A percentile compares a stretch with the other conserved stretches of the same genome.
phyloP scores from a whole-genome alignment of 306 rosid species.

The Alnus rubra region DNA sequence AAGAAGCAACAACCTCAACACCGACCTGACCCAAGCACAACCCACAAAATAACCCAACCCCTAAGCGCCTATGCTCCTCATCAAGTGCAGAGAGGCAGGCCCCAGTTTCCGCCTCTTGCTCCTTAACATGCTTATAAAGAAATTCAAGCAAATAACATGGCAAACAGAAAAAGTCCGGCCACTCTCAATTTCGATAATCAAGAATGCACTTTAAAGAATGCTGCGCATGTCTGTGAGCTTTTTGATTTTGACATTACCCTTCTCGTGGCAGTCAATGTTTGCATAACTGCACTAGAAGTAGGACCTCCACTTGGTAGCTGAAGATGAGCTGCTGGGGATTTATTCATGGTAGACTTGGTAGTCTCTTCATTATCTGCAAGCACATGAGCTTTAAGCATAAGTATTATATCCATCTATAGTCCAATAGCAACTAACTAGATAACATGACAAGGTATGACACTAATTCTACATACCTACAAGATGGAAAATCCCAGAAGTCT shows the following conservation, averaged over 20 bases:
- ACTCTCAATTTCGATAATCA: slow-evolving; percentile 8
- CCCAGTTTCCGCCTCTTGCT: no score
- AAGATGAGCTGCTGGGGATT: slow-evolving; percentile 45
- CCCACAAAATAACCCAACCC: no score
- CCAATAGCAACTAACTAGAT: slow-evolving; percentile 17
- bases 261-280: slow-evolving; percentile 48
- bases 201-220: slow-evolving; percentile 8
- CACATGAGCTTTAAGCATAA: slow-evolving; percentile 29
- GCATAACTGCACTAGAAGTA: slow-evolving; percentile 48
- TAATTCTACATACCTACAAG: slow-evolving; percentile 61
- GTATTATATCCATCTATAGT: slow-evolving; percentile 11
- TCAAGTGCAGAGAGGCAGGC: no score
- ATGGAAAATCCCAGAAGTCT: slow-evolving; percentile 66
- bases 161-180: neutral
- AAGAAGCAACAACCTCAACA: no score
- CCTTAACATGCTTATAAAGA: neutral
- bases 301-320: slow-evolving; percentile 58
- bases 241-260: slow-evolving; percentile 33
- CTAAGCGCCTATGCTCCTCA: no score
- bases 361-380: slow-evolving; percentile 60
- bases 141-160: neutral
- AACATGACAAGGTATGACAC: slow-evolving; percentile 4
- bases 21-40: no score
- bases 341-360: slow-evolving; percentile 28
- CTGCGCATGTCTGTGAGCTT: neutral